Conservation (phyloP, 139 green algal genomes). For the Trebouxia sp. region DNA sequence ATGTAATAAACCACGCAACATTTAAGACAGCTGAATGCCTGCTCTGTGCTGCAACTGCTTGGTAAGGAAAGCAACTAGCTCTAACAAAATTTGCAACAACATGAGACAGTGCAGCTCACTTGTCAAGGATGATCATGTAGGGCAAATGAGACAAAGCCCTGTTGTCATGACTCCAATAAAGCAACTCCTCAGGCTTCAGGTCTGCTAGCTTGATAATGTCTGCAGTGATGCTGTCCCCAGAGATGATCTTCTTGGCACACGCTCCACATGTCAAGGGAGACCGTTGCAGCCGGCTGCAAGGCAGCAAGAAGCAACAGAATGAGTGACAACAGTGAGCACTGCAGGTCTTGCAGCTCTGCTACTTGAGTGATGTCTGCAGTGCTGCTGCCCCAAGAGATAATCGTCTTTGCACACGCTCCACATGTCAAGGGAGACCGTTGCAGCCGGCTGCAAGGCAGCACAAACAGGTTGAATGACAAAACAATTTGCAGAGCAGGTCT, state of each 20-base stretch:
- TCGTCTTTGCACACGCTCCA: not conserved
- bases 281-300: not conserved
- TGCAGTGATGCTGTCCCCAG: not conserved
- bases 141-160: conserved; percentile 42
- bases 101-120: no score
- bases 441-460: not conserved
- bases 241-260: conserved; percentile 4
- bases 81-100: no score
- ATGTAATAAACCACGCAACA: no score
- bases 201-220: conserved; percentile 35
- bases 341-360: not conserved
- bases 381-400: not conserved
- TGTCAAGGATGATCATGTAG: conserved; percentile 50
- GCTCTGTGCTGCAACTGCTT: no score
- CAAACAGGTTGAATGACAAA: no score
- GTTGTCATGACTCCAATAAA: conserved; percentile 30
- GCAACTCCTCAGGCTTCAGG: conserved; percentile 28
- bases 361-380: conserved; percentile 15
- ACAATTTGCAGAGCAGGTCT: not conserved
- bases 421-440: not conserved
- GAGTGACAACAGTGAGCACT: not conserved
- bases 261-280: not conserved
- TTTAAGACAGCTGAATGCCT: no score
- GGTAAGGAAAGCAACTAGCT: no score
- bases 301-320: no score